Evolutionary conservation across 495 filamentous ascomycete genomes (phyloP).

Genomic region (Hypoxylon perforatum): DNA sequence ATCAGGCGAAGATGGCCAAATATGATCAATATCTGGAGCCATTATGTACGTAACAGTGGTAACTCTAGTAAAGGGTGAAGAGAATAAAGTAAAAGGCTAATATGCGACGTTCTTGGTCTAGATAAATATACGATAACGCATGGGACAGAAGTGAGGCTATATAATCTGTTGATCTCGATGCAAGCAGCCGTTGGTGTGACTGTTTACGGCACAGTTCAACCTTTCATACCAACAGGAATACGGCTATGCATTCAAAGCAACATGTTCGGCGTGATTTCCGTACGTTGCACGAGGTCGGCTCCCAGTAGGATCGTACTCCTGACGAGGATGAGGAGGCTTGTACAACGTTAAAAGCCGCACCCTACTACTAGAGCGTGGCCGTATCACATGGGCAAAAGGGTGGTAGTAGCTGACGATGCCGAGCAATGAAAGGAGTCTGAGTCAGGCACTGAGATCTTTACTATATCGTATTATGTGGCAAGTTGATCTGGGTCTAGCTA

Average conservation of each 20-base stretch:
- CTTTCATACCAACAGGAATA: constrained; percentile 5
- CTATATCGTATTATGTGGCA: neutral
- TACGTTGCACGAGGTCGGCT: constrained; percentile 3
- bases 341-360: constrained; percentile 2
- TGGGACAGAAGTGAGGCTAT: neutral
- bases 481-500: neutral
- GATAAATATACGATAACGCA: neutral
- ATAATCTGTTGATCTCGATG: constrained; percentile 8
- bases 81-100: neutral
- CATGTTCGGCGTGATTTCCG: constrained; percentile 4
- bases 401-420: neutral
- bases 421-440: neutral
- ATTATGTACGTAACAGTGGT: constrained; percentile 1
- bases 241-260: neutral
- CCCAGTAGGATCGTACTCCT: neutral
- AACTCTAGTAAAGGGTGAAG: neutral
- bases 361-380: constrained; percentile 13
- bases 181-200: neutral
- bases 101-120: no score
- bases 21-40: constrained; percentile 30
- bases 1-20: constrained; percentile 1
- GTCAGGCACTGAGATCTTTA: neutral
- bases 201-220: neutral
- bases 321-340: neutral
- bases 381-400: constrained; percentile 1